Conservation (phyloP, 2,329 filamentous ascomycete species). For the Kalmusia sp. region DNA sequence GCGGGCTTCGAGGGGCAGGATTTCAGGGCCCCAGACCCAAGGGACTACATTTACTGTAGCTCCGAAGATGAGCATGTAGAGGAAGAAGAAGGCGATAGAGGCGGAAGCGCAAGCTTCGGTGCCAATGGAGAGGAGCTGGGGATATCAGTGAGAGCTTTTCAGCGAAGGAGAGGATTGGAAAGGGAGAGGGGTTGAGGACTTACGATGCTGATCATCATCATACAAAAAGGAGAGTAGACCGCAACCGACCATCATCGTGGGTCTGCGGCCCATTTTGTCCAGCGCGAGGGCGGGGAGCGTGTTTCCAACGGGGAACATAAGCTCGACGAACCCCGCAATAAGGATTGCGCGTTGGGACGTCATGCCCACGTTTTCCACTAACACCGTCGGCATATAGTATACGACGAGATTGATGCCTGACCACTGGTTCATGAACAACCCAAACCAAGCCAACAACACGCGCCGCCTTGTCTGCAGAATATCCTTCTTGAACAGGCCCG, state of each 20-base stretch:
- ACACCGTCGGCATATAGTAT: constrained; percentile 40
- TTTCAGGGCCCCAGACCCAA: constrained; percentile 3
- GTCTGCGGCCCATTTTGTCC: constrained; percentile 47
- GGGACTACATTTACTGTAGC: not conserved
- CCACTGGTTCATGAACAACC: constrained; percentile 59
- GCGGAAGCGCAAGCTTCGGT: not conserved
- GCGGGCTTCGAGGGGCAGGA: constrained; percentile 3
- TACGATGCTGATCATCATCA: constrained; percentile 53
- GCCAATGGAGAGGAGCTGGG: constrained; percentile 1
- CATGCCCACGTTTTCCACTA: constrained; percentile 43
- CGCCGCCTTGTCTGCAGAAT: constrained; percentile 52
- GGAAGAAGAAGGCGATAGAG: constrained; percentile 8
- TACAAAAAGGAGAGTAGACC: constrained; percentile 43
- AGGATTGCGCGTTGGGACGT: constrained; percentile 39
- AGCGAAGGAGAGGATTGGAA: no score
- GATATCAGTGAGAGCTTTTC: no score
- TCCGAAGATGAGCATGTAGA: constrained; percentile 8
- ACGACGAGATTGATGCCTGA: constrained; percentile 57
- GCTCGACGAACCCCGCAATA: constrained; percentile 46
- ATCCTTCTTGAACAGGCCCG: constrained; percentile 53
- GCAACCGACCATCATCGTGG: constrained; percentile 54
- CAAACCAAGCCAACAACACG: constrained; percentile 55
- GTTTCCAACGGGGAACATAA: constrained; percentile 50
- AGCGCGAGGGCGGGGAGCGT: constrained; percentile 17
- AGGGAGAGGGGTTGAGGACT: no score